Evolutionary conservation across 2,329 filamentous ascomycete species (phyloP), one percentile per base, ranked within the genome.

Genomic region (Phaeosphaeria sp.): DNA sequence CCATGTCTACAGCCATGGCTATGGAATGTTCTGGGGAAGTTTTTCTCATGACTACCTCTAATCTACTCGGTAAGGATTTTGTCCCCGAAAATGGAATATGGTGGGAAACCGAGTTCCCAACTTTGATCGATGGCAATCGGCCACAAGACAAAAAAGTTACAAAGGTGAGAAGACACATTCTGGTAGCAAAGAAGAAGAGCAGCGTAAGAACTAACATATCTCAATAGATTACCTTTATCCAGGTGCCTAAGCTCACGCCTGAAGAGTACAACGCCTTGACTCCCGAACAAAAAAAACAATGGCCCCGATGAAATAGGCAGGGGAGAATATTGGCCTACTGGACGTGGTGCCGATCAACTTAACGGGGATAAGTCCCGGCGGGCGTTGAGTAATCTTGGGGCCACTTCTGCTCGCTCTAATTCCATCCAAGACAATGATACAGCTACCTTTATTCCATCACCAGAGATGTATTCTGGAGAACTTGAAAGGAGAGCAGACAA

Each of bases 101-200:
- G 55, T 57, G 55, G 55, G 49, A 57, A 27, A 40, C 47, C 45
- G 55, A 57, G 46, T 57, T 57, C 47, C 55, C 55, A 50, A 57
- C 55, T 50, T 46, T 57, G 46, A 57, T 53, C 39, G 55, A 57
- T 42, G 36, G 30, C 22, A 53, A 53, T 9, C 55, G 55, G 46
- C n/a, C 50, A 45, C 20, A 15, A 20, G 42, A 50, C 45, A 53
- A 53, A 25, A 53, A 57, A 53, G 18, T 57, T 46, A 53, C 55
- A 39, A 57, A 47, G 46, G 51, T 57, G 15, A 53, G 55, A 53
- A 39, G 36, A 45, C 44, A 25, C 20, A 15, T 8, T n/a, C n/a
- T n/a, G n/a, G n/a, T n/a, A n/a, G n/a, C n/a, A n/a, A n/a, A n/a
- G n/a, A n/a, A n/a, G n/a, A n/a, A n/a, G n/a, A n/a, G n/a, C n/a